These are phyloP conservation scores for Zymoseptoria crescenta DNA, from an alignment of 2,329 filamentous ascomycete genomes.

Conservation along the genomic window DNA sequence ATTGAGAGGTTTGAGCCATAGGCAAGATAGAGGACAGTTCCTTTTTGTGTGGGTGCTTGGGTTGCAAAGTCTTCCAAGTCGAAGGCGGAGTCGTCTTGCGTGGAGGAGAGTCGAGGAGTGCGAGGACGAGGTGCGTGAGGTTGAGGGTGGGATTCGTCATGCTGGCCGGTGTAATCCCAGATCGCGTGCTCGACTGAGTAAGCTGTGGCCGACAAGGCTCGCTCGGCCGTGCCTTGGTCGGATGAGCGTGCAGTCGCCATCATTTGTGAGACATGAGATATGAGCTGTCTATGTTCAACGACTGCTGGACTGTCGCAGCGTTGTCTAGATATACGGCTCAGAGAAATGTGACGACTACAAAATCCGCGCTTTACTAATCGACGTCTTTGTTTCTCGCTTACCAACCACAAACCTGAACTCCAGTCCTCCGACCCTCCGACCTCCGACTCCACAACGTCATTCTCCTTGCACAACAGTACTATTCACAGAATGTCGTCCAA, in stretches of 20 bases:
- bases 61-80: constrained; percentile 17
- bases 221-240: neutral
- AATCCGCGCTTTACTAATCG: neutral
- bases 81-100: constrained; percentile 14
- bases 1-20: constrained; percentile 86
- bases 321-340: neutral
- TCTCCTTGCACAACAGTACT: neutral
- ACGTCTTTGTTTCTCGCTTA: neutral
- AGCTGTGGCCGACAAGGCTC: constrained; percentile 8
- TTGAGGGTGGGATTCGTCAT: neutral
- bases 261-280: neutral
- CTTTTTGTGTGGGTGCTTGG: constrained; percentile 3
- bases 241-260: neutral
- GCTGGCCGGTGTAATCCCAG: constrained; percentile 2
- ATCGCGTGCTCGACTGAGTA: constrained; percentile 17
- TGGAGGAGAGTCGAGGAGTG: constrained; percentile 13
- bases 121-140: constrained; percentile 7
- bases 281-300: neutral
- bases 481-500: neutral
- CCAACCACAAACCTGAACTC: neutral
- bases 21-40: constrained; percentile 44
- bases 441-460: neutral
- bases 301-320: neutral
- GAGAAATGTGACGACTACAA: neutral
- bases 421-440: neutral